Percentiles rank a stretch among this genome's conserved stretches.
These are phyloP conservation scores for Lepraria neglecta DNA, from an alignment of 495 filamentous ascomycete genomes.

Conservation along the genomic window DNA sequence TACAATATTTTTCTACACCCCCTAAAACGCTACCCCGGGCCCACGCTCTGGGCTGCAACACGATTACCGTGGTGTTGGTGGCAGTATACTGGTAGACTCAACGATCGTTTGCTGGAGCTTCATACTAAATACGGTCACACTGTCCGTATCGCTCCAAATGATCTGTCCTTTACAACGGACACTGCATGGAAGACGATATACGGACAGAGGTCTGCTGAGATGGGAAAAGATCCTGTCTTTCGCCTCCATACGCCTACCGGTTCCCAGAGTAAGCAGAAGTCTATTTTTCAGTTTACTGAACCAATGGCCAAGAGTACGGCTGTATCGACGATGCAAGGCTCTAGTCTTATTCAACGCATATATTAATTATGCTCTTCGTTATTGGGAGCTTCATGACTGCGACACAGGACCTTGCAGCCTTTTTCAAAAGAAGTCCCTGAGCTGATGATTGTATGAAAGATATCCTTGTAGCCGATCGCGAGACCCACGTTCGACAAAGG, in stretches of 20 bases:
- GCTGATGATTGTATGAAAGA: neutral
- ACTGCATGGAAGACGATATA: conserved; percentile 52
- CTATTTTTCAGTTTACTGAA: too few species aligned
- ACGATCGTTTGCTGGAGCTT: conserved; percentile 23
- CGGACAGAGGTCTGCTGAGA: too few species aligned
- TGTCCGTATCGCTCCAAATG: conserved; percentile 49
- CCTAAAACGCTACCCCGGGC: conserved; percentile 38
- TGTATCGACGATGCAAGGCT: too few species aligned
- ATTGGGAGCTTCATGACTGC: too few species aligned
- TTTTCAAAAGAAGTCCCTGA: neutral
- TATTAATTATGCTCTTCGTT: too few species aligned
- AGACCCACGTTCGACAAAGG: conserved; percentile 39
- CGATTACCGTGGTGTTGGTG: conserved; percentile 1
- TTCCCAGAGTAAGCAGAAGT: too few species aligned
- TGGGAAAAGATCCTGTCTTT: too few species aligned
- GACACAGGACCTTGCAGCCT: neutral
- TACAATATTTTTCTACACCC: conserved; percentile 32
- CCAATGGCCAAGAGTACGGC: too few species aligned
- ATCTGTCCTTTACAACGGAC: conserved; percentile 44
- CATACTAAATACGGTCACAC: conserved; percentile 50
- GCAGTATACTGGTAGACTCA: neutral
- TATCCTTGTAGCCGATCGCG: neutral
- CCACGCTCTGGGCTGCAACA: conserved; percentile 4
- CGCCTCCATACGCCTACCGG: too few species aligned
- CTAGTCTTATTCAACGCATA: too few species aligned